Evolutionary conservation across 352 stramenopile species (phyloP).

Genomic region (Pythium phragmiticola): DNA sequence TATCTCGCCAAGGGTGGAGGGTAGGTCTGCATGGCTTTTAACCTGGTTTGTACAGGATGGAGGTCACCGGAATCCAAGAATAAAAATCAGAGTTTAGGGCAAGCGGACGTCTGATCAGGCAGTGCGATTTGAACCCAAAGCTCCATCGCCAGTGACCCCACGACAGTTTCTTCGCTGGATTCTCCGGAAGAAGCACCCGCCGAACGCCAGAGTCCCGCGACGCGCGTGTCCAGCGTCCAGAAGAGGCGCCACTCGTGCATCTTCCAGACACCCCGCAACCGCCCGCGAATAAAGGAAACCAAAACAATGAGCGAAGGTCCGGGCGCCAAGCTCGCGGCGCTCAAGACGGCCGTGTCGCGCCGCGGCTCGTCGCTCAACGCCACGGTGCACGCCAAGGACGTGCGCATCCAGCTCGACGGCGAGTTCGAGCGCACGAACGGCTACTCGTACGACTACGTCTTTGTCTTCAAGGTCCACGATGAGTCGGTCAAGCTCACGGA

Average conservation of each 20-base stretch:
- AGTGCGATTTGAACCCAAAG: slow-evolving; percentile 20
- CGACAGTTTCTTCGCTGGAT: slow-evolving; percentile 13
- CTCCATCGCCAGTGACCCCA: background rate
- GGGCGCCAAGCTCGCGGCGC: slow-evolving; percentile 43
- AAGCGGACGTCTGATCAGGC: slow-evolving; percentile 15
- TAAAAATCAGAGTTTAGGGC: slow-evolving; percentile 28
- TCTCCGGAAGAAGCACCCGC: slow-evolving; percentile 15
- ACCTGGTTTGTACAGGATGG: background rate
- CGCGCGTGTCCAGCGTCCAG: background rate
- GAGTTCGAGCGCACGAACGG: slow-evolving; percentile 63
- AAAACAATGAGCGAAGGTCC: slow-evolving; percentile 26
- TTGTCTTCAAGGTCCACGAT: slow-evolving; percentile 83
- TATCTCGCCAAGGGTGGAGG: slow-evolving; percentile 1
- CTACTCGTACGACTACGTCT: slow-evolving; percentile 80
- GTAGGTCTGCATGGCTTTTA: slow-evolving; percentile 4
- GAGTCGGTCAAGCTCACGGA: slow-evolving; percentile 52
- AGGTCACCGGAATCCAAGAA: background rate
- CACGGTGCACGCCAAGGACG: slow-evolving; percentile 55
- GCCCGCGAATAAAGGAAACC: background rate
- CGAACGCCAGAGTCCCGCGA: slow-evolving; percentile 2
- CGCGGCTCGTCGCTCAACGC: slow-evolving; percentile 69
- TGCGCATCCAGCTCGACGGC: slow-evolving; percentile 59
- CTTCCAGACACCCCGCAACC: background rate
- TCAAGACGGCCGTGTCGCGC: slow-evolving; percentile 65
- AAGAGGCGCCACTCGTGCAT: slow-evolving; percentile 1